A percentile compares a stretch with the other conserved stretches of the same genome.
Evolutionary conservation across 345 rosid genomes (phyloP).

Genomic region (Citrus reticulata): DNA sequence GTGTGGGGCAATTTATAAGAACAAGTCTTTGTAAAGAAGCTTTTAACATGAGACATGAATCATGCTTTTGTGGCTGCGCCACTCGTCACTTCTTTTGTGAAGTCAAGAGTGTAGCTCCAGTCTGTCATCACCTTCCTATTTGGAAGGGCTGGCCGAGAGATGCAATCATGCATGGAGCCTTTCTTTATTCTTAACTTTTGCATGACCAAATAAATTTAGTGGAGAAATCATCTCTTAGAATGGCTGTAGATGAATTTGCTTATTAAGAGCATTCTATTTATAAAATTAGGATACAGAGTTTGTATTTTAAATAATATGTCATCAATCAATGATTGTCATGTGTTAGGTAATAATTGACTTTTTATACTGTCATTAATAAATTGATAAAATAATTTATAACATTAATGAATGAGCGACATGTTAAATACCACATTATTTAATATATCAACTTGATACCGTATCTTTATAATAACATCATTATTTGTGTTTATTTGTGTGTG

Average conservation of each 20-base stretch:
- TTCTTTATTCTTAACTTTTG: background rate
- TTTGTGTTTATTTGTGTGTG: background rate
- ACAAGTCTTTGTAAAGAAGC: background rate
- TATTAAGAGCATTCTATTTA: too few relatives aligned
- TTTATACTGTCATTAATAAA: too few relatives aligned
- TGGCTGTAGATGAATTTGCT: background rate
- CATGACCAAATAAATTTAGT: background rate
- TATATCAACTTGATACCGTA: too few relatives aligned
- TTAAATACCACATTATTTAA: too few relatives aligned
- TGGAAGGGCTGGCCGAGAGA: background rate
- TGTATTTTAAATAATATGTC: too few relatives aligned
- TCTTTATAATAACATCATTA: too few relatives aligned
- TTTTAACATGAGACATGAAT: conserved; percentile 13
- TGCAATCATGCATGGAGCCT: background rate
- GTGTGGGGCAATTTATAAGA: conserved; percentile 12
- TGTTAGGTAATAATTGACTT: too few relatives aligned
- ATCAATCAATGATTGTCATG: too few relatives aligned
- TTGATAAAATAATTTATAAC: too few relatives aligned
- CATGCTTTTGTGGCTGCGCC: background rate
- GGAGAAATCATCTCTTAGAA: background rate
- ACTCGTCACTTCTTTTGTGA: background rate
- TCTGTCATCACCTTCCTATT: background rate
- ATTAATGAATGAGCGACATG: rapidly evolving
- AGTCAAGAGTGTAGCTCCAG: background rate
- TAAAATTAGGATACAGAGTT: too few relatives aligned